phyloP scores from a whole-genome alignment of 768 basidiomycete genomes.

The Dioszegia crocea region DNA sequence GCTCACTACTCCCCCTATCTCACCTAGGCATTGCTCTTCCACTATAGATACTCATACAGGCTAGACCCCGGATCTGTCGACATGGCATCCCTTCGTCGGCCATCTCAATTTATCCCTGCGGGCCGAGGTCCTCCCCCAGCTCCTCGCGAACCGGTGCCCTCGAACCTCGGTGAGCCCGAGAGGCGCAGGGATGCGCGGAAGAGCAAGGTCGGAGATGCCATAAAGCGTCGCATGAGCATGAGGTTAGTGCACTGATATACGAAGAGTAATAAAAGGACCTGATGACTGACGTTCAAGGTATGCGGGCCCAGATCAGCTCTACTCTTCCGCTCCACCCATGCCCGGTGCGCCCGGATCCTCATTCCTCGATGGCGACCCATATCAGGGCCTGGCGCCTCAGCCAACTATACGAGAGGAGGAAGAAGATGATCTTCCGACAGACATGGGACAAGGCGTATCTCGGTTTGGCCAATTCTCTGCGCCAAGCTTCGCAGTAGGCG shows the following conservation, averaged over 20 bases:
- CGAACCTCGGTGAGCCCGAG: conserved; percentile 6
- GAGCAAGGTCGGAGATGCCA: conserved; percentile 71
- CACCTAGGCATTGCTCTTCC: neutral
- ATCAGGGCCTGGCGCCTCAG: conserved; percentile 16
- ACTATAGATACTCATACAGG: neutral
- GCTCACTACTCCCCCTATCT: neutral
- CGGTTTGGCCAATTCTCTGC: conserved; percentile 47
- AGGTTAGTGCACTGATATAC: conserved; percentile 60
- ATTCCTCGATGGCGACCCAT: conserved; percentile 31
- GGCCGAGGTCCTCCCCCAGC: conserved; percentile 6
- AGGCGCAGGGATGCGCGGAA: conserved; percentile 48
- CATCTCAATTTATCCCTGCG: conserved; percentile 26
- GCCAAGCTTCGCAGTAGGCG: conserved; percentile 54
- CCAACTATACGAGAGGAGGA: conserved; percentile 15
- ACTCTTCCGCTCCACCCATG: conserved; percentile 17
- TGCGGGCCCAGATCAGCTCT: conserved; percentile 17
- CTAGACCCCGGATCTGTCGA: neutral
- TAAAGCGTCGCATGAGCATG: conserved; percentile 93
- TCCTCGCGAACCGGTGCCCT: conserved; percentile 15
- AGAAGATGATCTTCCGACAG: conserved; percentile 13
- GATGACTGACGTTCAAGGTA: conserved; percentile 16
- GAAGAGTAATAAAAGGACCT: neutral
- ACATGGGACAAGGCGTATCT: conserved; percentile 28
- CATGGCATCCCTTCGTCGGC: conserved; percentile 39
- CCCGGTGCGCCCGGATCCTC: conserved; percentile 20